phyloP scores from a whole-genome alignment of 129 eudicot species.

The Flaveria robusta region DNA sequence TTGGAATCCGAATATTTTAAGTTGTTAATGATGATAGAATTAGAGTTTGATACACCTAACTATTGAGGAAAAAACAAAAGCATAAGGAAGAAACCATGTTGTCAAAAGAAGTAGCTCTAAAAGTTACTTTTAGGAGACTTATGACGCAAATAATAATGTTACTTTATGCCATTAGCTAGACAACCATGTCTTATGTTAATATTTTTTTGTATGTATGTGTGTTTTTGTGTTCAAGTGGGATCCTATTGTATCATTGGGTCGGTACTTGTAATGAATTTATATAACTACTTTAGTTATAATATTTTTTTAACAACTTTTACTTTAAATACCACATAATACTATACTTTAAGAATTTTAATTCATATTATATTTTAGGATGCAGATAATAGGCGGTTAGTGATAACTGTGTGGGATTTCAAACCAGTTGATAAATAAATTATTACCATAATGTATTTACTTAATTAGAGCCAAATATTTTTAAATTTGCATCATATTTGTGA shows the following conservation, averaged over 20 bases:
- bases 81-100: slow-evolving; percentile 24
- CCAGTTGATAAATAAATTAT: too few relatives aligned
- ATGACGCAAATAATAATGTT: slow-evolving; percentile 20
- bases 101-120: slow-evolving; percentile 20
- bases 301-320: too few relatives aligned
- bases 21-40: slow-evolving; percentile 20
- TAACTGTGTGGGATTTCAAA: too few relatives aligned
- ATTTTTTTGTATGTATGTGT: slow-evolving; percentile 23
- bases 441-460: too few relatives aligned
- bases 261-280: background rate
- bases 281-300: background rate
- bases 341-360: too few relatives aligned
- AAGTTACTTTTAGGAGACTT: slow-evolving; percentile 33
- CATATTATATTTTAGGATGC: too few relatives aligned
- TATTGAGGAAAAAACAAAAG: slow-evolving; percentile 21
- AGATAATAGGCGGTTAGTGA: too few relatives aligned
- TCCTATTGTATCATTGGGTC: slow-evolving; percentile 26
- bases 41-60: slow-evolving; percentile 20
- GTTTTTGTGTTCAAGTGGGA: slow-evolving; percentile 31
- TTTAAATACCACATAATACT: too few relatives aligned
- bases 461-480: too few relatives aligned
- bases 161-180: slow-evolving; percentile 32
- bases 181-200: slow-evolving; percentile 37
- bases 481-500: too few relatives aligned
- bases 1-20: slow-evolving; percentile 7